Conservation (phyloP, 495 filamentous ascomycete genomes). For the Talaromyces proteolyticus region DNA sequence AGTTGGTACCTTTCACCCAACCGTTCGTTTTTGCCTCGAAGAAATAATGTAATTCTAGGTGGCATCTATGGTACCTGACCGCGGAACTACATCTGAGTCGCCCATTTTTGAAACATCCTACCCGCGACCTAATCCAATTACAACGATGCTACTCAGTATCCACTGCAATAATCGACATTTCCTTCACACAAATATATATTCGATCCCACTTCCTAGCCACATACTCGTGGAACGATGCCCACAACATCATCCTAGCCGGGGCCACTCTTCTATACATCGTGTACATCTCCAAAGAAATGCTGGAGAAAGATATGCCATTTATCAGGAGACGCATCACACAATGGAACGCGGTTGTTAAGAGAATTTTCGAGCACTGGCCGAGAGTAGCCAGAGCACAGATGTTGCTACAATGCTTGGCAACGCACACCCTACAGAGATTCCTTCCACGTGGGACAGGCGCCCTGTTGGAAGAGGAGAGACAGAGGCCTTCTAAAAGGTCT, state of each 20-base stretch:
- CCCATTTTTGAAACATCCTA: background rate
- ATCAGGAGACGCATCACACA: background rate
- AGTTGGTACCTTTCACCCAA: background rate
- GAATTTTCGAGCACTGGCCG: background rate
- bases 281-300: background rate
- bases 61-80: background rate
- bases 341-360: background rate
- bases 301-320: background rate
- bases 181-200: background rate
- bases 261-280: background rate
- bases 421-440: background rate
- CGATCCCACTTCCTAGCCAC: background rate
- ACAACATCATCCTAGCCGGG: background rate
- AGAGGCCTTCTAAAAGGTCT: background rate
- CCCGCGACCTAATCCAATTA: background rate
- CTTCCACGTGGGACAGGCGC: background rate
- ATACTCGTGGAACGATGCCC: background rate
- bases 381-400: background rate
- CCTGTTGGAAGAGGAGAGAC: background rate
- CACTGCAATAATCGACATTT: background rate
- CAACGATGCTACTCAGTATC: background rate
- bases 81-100: background rate
- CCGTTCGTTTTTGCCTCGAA: background rate
- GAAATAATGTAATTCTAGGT: background rate
- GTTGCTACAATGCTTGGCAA: background rate